Base-by-base conservation (phyloP, 495 filamentous ascomycete genomes). In the Aspergillus heteromorphus region DNA sequence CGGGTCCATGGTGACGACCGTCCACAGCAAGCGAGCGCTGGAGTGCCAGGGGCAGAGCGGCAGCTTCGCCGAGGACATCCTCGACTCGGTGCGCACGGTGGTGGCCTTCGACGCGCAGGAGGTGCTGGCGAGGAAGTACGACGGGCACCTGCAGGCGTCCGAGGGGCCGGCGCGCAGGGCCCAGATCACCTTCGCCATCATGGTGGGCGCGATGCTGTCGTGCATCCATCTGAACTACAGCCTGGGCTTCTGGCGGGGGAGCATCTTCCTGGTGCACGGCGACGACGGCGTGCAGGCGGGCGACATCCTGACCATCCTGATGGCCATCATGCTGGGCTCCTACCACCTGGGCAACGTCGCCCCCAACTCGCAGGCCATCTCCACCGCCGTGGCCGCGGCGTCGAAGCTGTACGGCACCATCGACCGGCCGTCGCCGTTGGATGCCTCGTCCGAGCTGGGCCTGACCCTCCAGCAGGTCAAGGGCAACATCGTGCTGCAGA, bases 221-320 rank as follows among this genome's bases (percentile, higher is more conserved):
- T 73, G 91, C 53, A 79, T 97, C 53, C 96, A 91, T 63, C 69
- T 93, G 30, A 93, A 92, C 70, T 97, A 96, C 62, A 88, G 86
- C n/a, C 79, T 98, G 40, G 86, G 91, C 25, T 96, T 97, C 75
- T 97, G 93, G 93, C 87, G 91, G 77, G 93, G 93, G 6, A 89
- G 86, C 49, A 77, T 81, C 34, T 96, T 84, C 66, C 63, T 95
- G 7, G 85, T 91, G 0, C 62, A 78, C 2, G 84, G 83, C 2
- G 75, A 84, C 6, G 34, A 30, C n/a, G 30, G 48, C n/a, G 73
- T 87, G 29, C 61, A 67, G 29, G 68, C 81, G 2, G 74, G 73
- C 30, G 63, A 74, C 53, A 57, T 76, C 63, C 66, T 97, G 30
- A 97, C 85, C 6, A 91, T 97, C 58, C 76, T 96, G 71, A 83